Base-by-base conservation (phyloP, 192 early-diverging fungal species). In the Gryganskiella cystojenkinii region DNA sequence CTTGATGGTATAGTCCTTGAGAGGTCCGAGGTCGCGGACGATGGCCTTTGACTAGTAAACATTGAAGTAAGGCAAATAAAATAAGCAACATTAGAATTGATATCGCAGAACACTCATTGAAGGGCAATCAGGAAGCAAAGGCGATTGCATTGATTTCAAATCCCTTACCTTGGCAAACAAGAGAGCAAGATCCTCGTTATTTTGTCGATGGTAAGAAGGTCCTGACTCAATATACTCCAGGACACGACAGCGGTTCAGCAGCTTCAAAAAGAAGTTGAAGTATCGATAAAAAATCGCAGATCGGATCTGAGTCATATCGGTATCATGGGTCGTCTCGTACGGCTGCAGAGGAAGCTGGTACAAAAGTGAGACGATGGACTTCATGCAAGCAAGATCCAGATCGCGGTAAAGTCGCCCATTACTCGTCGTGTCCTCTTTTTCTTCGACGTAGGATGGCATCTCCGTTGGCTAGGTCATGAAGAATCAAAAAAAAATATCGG, bases 1-100 rank as follows among this genome's bases (percentile, higher is more conserved):
- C 50, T 92, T 86, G 78, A 98, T 95, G 5, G 93, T 91, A 47
- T 90, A 89, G n/a, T 96, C 93, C 75, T 94, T 94, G 30, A 96
- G 64, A 22, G 89, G 87, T 0, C 80, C 84, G 9, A 93, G 71
- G 69, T 92, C 87, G 33, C 87, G 86, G 14, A 88, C 73, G 51
- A 78, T 85, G 28, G 89, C 90, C 45, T 87, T 90, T 11, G 87
- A 85, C 74, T 89, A 37, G 17, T 54, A 19, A n/a, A 13, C 10
- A 22, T 45, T 15, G 4, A 37, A 37, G 24, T 20, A 46, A 28
- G 1, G 10, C 0, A 22, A 0, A 20, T 28, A 27, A 35, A 19
- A 57, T 47, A 52, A 15, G n/a, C 13, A 64, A n/a, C 1, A 53
- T 49, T 46, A 44, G 58, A 20, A 60, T 37, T 24, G 13, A 22